Conservation (phyloP, 2,329 filamentous ascomycete species). For the Colletotrichum cereale region DNA sequence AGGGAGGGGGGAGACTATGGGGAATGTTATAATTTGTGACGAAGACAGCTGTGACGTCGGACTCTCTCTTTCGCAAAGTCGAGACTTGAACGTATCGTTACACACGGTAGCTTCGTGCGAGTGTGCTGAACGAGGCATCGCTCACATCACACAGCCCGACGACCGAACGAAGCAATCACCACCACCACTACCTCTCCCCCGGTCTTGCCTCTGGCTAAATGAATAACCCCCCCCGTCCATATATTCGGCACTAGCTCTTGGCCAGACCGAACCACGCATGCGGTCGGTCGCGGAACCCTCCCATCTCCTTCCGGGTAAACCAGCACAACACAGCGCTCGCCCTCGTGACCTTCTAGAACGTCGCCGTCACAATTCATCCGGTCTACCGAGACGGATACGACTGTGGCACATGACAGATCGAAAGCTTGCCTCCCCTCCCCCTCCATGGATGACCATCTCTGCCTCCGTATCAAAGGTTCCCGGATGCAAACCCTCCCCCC, state of each 20-base stretch:
- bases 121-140: neutral
- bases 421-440: neutral
- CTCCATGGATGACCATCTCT: neutral
- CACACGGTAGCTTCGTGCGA: neutral
- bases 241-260: neutral
- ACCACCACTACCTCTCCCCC: neutral
- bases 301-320: neutral
- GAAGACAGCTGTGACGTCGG: neutral
- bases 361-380: constrained; percentile 12
- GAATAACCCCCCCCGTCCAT: neutral
- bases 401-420: neutral
- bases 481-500: neutral
- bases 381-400: constrained; percentile 2
- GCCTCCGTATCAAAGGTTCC: neutral
- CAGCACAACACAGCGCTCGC: constrained; percentile 1
- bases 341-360: constrained; percentile 18
- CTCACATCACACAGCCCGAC: neutral
- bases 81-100: neutral
- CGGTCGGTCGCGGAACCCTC: neutral
- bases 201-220: neutral
- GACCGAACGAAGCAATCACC: constrained; percentile 20
- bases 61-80: neutral
- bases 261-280: constrained; percentile 4
- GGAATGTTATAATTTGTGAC: neutral
- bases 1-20: neutral